phyloP scores from a whole-genome alignment of 108 stramenopile species.

The Epithemia pelagica region DNA sequence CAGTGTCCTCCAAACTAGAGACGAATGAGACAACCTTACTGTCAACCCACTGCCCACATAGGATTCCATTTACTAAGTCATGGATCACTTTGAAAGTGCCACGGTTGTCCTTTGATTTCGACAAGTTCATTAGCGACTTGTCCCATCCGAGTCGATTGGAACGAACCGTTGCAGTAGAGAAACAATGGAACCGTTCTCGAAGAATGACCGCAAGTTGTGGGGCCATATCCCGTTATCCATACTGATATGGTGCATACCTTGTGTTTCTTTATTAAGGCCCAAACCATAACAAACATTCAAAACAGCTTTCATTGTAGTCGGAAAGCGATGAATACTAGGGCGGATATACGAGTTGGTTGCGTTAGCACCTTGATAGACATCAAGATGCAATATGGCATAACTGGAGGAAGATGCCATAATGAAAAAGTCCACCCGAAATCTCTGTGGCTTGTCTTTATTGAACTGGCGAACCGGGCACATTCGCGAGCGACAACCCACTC shows the following conservation, averaged over 20 bases:
- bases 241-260: not conserved
- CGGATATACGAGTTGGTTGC: slow-evolving; percentile 5
- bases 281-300: not conserved
- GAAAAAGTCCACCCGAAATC: slow-evolving; percentile 11
- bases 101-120: not conserved
- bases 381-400: slow-evolving; percentile 13
- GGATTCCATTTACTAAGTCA: not conserved
- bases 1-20: not conserved
- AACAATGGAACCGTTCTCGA: not conserved
- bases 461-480: slow-evolving; percentile 11
- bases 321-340: not conserved
- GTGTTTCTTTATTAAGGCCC: not conserved
- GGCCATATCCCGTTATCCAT: not conserved
- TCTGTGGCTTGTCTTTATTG: slow-evolving; percentile 20
- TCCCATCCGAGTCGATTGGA: not conserved
- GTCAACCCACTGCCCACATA: not conserved
- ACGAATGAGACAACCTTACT: not conserved
- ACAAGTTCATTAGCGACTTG: not conserved
- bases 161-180: not conserved
- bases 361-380: slow-evolving; percentile 17
- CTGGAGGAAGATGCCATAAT: not conserved
- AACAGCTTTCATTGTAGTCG: not conserved
- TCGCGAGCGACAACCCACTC: slow-evolving; percentile 11
- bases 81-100: not conserved
- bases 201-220: not conserved